phyloP scores from a whole-genome alignment of 1,284 basidiomycete species.

The Ceratobasidium papillatum region DNA sequence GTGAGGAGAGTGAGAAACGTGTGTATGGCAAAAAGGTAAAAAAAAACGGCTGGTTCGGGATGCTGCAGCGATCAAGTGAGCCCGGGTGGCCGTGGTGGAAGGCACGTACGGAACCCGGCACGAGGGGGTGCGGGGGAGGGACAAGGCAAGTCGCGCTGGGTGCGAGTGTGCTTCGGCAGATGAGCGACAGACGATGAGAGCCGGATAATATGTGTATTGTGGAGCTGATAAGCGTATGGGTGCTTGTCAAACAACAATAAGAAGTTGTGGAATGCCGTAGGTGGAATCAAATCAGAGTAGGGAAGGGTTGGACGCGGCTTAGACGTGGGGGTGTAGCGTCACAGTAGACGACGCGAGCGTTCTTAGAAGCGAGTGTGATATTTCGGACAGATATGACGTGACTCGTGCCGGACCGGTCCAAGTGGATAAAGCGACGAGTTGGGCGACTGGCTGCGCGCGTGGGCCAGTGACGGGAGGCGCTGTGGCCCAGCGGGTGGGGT shows the following conservation, averaged over 20 bases:
- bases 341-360: not conserved
- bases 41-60: not conserved
- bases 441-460: not conserved
- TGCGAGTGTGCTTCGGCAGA: constrained; percentile 26
- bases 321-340: not conserved
- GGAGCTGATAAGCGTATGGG: constrained; percentile 23
- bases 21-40: constrained; percentile 7
- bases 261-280: not conserved
- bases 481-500: no score
- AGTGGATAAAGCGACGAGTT: not conserved
- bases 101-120: constrained; percentile 5
- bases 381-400: no score
- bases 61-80: constrained; percentile 10
- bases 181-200: constrained; percentile 22
- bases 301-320: no score
- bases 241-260: constrained; percentile 15
- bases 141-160: constrained; percentile 4
- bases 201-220: not conserved
- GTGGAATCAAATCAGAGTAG: not conserved
- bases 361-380: not conserved
- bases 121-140: constrained; percentile 9
- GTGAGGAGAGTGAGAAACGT: constrained; percentile 10
- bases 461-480: constrained; percentile 1
- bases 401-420: no score
- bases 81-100: not conserved